These are phyloP conservation scores for Castanea sativa DNA, from an alignment of 306 rosid genomes.

Conservation along the genomic window DNA sequence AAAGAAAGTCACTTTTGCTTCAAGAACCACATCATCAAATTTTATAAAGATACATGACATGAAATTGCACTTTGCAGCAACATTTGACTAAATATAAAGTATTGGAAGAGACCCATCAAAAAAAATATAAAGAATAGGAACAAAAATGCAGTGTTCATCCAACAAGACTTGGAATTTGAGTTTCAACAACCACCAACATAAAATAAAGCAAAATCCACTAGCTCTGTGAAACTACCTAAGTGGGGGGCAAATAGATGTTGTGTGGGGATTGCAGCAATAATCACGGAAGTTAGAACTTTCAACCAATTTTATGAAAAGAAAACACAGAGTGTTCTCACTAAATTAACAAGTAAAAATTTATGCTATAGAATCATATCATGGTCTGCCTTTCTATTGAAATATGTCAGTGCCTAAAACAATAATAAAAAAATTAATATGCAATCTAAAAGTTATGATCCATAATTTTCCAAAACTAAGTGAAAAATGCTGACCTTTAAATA, in stretches of 20 bases:
- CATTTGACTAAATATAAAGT: conserved; percentile 39
- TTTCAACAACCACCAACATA: conserved; percentile 33
- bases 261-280: conserved; percentile 24
- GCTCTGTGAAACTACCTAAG: conserved; percentile 23
- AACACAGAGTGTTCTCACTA: not conserved
- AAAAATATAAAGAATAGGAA: not conserved
- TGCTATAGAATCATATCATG: not conserved
- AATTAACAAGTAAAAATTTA: not conserved
- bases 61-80: conserved; percentile 39
- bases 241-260: conserved; percentile 26
- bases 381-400: too few species aligned
- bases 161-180: conserved; percentile 13
- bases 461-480: not conserved
- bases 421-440: not conserved
- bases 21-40: conserved; percentile 26
- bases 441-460: not conserved
- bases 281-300: conserved; percentile 16
- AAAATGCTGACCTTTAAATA: not conserved
- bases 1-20: conserved; percentile 35
- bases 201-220: conserved; percentile 20
- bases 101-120: conserved; percentile 7
- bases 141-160: not conserved
- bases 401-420: too few species aligned
- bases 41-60: conserved; percentile 14
- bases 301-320: not conserved